A percentile compares a stretch with the other conserved stretches of the same genome.
phyloP scores from a whole-genome alignment of 1,139 yeast species.

The Wickerhamomyces sp. region DNA sequence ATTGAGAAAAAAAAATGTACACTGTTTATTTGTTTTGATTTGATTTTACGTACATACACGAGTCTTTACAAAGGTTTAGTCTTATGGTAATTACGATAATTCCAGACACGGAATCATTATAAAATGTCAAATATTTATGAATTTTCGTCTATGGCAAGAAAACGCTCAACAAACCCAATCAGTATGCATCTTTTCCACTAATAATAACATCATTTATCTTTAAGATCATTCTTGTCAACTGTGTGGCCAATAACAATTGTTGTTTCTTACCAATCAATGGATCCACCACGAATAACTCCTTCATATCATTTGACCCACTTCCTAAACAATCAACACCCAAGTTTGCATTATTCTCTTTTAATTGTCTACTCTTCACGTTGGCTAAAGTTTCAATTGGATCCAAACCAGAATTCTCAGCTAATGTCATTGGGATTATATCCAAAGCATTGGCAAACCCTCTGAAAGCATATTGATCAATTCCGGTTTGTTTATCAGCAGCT shows the following conservation, averaged over 20 bases:
- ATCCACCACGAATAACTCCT: slow-evolving; percentile 89
- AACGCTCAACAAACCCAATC: slow-evolving; percentile 5
- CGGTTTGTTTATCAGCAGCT: slow-evolving; percentile 89
- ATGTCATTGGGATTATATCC: slow-evolving; percentile 88
- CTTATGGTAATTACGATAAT: no score
- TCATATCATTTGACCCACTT: slow-evolving; percentile 84
- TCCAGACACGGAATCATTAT: no score
- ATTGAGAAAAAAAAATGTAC: neutral
- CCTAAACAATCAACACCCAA: slow-evolving; percentile 95
- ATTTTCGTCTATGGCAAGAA: neutral
- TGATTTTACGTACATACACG: slow-evolving; percentile 1
- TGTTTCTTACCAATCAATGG: slow-evolving; percentile 97
- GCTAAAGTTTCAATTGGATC: slow-evolving; percentile 91
- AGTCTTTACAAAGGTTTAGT: neutral
- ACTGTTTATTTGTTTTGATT: neutral
- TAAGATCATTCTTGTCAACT: slow-evolving; percentile 93
- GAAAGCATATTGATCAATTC: slow-evolving; percentile 97
- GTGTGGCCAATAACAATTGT: slow-evolving; percentile 92
- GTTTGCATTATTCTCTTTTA: slow-evolving; percentile 60
- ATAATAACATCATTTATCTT: slow-evolving; percentile 95
- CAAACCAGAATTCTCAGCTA: slow-evolving; percentile 95
- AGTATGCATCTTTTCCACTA: slow-evolving; percentile 79
- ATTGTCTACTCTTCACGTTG: slow-evolving; percentile 77
- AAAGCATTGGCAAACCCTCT: slow-evolving; percentile 90
- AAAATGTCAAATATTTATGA: no score